Base-by-base conservation (phyloP, 768 basidiomycete species). In the Termitomyces sp. region DNA sequence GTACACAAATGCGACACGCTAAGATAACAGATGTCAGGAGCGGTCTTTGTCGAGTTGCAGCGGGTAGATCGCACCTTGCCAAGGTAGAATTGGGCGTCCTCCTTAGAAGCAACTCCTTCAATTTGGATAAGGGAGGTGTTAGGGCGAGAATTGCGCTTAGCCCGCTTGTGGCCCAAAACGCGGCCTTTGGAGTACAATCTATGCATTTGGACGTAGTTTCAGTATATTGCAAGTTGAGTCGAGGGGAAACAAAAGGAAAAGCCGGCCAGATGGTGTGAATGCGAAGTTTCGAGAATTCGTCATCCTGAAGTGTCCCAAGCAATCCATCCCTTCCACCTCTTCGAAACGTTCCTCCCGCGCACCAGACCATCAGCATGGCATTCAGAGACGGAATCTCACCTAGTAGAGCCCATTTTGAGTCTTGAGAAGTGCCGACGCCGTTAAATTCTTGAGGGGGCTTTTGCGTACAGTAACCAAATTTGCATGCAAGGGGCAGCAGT, bases 1-100 rank as follows among this genome's bases (percentile, higher is more conserved):
- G 88, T 99, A 99, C 68, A 99, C 95, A 78, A 89, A 99, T 62
- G 97, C 97, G 65, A 99, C 85, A 69, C 96, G 92, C 95, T 97
- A 69, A 29, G 46, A 45, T 31, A 0, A n/a, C 25, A 4, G 5
- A 12, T 31, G 49, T 50, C 37, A 62, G 54, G 25, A 52, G 25
- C 6, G 12, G 52, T 37, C 29, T 12, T 31, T 12, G 17, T 42
- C n/a, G 50, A 48, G 25, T 1, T 17, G 6, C 4, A 1, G 43
- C 31, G 34, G 31, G n/a, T 31, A 31, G 31, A 15, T 71, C 85
- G 69, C 68, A 97, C 94, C 91, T 99, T 99, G 73, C 97, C 97
- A 65, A 98, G 87, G 85, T 99, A 99, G 79, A 95, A 96, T 74
- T 94, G 89, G 45, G 96, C 93, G 72, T 96, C 95, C 80, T 96